Percentiles rank a stretch among this genome's conserved stretches.
Evolutionary conservation across 23 red algal genomes (phyloP).

Genomic region (Gracilaria vermiculophylla): DNA sequence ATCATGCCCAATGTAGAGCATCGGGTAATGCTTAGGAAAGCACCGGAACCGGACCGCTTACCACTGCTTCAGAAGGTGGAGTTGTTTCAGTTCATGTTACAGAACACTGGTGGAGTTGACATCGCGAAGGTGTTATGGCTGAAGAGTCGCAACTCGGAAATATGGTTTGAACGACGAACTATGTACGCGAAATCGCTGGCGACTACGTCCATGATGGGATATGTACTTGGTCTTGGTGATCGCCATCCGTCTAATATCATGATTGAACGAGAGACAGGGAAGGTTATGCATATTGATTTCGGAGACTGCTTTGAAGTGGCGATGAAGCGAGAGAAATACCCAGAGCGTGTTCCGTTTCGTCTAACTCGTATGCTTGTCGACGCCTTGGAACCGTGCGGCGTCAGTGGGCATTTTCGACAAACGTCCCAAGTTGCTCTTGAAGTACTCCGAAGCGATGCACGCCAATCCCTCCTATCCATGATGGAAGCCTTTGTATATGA

Average conservation of each 20-base stretch:
- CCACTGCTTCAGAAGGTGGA: constrained; percentile 96
- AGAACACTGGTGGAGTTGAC: constrained; percentile 87
- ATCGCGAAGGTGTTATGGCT: constrained; percentile 93
- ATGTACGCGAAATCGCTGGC: constrained; percentile 92
- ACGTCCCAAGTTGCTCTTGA: constrained; percentile 84
- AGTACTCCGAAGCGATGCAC: constrained; percentile 71
- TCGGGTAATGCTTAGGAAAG: constrained; percentile 84
- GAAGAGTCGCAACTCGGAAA: constrained; percentile 91
- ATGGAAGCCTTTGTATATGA: constrained; percentile 99
- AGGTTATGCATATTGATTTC: constrained; percentile 97
- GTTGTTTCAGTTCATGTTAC: constrained; percentile 91
- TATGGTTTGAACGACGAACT: constrained; percentile 95
- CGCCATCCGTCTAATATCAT: constrained; percentile 97
- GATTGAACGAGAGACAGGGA: constrained; percentile 87
- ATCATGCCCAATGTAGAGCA: constrained; percentile 96
- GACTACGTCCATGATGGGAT: constrained; percentile 95
- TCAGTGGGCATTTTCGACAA: constrained; percentile 88
- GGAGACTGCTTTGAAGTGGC: constrained; percentile 99
- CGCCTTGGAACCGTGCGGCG: constrained; percentile 90
- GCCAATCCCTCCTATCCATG: constrained; percentile 90
- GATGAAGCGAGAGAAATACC: constrained; percentile 94
- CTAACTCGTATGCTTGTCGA: constrained; percentile 96
- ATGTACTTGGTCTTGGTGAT: constrained; percentile 94
- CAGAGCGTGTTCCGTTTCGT: constrained; percentile 94
- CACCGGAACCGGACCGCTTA: constrained; percentile 92